Evolutionary conservation across 495 filamentous ascomycete genomes (phyloP).

Genomic region (Aspergillus sclerotioniger): DNA sequence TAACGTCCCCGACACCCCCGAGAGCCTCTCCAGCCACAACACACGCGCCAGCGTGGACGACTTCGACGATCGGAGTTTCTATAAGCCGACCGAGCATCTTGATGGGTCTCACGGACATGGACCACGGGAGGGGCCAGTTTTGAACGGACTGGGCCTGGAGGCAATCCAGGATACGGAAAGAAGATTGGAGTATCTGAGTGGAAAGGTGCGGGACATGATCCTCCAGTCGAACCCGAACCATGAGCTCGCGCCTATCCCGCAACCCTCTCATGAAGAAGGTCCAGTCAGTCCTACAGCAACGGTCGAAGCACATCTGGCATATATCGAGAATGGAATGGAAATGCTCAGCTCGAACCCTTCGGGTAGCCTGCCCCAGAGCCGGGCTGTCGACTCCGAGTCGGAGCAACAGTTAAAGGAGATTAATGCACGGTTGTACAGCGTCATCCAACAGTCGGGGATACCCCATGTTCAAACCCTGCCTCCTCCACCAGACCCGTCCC

Average conservation of each 20-base stretch:
- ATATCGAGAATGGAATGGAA: conserved; percentile 48
- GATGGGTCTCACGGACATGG: conserved; percentile 49
- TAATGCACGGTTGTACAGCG: conserved; percentile 49
- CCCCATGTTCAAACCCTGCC: conserved; percentile 44
- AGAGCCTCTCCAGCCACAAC: conserved; percentile 60
- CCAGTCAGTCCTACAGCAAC: conserved; percentile 26
- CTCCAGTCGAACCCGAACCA: conserved; percentile 54
- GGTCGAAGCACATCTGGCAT: conserved; percentile 48
- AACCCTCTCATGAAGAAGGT: conserved; percentile 21
- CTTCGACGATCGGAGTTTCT: conserved; percentile 81
- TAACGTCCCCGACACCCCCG: conserved; percentile 61
- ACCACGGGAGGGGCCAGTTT: conserved; percentile 18
- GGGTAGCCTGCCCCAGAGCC: neutral
- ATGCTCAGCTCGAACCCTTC: conserved; percentile 26
- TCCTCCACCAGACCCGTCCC: conserved; percentile 45
- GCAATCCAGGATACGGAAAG: conserved; percentile 60
- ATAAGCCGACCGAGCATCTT: conserved; percentile 65
- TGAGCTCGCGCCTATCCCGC: conserved; percentile 34
- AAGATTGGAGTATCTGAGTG: conserved; percentile 71
- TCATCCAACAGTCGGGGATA: conserved; percentile 48
- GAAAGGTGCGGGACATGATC: conserved; percentile 64
- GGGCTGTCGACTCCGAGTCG: conserved; percentile 25
- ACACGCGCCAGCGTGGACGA: conserved; percentile 46
- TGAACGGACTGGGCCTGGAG: conserved; percentile 23
- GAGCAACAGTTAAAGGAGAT: conserved; percentile 49